Conservation (phyloP, 768 basidiomycete genomes). For the Xerocomellus intermedius region DNA sequence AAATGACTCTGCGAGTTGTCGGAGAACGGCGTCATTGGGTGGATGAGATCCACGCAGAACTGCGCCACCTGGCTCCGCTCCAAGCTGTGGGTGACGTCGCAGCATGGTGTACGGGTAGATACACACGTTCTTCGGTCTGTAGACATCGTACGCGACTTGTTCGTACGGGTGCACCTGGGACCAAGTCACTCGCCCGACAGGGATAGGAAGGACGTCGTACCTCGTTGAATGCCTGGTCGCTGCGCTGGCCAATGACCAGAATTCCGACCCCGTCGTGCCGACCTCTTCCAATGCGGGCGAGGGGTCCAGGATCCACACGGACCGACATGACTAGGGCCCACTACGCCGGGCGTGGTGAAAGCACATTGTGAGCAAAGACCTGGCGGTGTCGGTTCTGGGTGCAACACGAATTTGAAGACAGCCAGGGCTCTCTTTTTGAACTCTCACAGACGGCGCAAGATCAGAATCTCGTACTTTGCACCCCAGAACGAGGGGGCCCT, state of each 20-base stretch:
- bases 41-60: conserved; percentile 24
- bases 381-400: conserved; percentile 41
- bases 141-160: conserved; percentile 57
- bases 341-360: conserved; percentile 53
- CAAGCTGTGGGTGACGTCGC: conserved; percentile 13
- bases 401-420: conserved; percentile 43
- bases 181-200: not conserved
- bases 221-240: conserved; percentile 47
- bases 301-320: no score
- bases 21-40: conserved; percentile 24
- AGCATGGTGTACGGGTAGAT: not conserved
- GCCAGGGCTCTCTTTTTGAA: conserved; percentile 21
- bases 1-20: conserved; percentile 25
- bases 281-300: no score
- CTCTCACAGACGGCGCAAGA: not conserved
- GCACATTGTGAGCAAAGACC: conserved; percentile 41
- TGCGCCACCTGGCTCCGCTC: conserved; percentile 9
- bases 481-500: conserved; percentile 14
- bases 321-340: conserved; percentile 24
- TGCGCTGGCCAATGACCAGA: conserved; percentile 41
- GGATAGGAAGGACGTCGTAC: conserved; percentile 30
- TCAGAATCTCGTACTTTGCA: not conserved
- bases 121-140: conserved; percentile 44
- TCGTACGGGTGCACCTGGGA: conserved; percentile 54
- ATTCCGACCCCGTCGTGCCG: conserved; percentile 37